These are phyloP conservation scores for Gentiana dahurica DNA, from an alignment of 257 asterid genomes.

Conservation along the genomic window DNA sequence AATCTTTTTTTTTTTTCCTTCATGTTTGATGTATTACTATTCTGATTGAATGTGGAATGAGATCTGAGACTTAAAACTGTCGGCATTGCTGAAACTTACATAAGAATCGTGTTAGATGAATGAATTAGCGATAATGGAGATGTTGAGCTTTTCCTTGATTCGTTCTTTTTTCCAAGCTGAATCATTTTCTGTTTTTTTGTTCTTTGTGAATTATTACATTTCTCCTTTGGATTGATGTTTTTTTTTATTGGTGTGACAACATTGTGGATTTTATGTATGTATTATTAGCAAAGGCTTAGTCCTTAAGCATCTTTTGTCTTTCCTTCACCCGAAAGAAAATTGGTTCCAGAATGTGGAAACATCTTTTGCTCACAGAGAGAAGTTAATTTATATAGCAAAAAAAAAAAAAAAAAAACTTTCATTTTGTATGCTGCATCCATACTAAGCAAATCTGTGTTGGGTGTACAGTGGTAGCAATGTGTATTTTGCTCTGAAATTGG, in stretches of 20 bases:
- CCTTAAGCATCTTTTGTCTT: background rate
- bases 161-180: conserved; percentile 1
- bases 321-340: too few species aligned
- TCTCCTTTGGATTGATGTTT: background rate
- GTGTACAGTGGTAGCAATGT: background rate
- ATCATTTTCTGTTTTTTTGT: background rate
- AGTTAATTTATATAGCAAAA: too few species aligned
- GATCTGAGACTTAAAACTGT: conserved; percentile 17
- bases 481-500: background rate
- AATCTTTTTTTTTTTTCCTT: background rate
- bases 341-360: too few species aligned
- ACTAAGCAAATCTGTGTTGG: background rate
- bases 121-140: background rate
- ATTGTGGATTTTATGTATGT: background rate
- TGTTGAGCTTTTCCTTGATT: conserved; percentile 2
- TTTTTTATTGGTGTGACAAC: background rate
- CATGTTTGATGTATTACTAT: too few species aligned
- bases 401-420: background rate
- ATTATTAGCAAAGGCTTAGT: background rate
- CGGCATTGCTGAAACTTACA: conserved; percentile 19
- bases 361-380: background rate
- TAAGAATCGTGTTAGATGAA: background rate
- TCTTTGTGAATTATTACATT: background rate
- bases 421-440: background rate
- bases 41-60: conserved; percentile 10